Base-by-base conservation (phyloP, 257 asterid genomes). In the Lycium barbarum region DNA sequence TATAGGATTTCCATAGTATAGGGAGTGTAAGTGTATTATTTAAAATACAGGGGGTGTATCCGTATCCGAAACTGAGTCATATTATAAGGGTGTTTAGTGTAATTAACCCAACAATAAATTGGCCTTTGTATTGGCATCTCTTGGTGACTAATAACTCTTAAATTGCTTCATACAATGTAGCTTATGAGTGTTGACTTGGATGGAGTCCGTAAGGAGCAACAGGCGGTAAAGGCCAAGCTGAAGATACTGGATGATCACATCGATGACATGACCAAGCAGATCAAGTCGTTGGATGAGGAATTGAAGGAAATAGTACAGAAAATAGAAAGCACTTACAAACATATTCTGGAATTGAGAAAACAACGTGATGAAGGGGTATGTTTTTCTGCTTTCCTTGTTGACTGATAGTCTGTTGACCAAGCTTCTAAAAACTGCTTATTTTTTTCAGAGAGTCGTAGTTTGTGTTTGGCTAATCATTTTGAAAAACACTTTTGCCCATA, bases 331-430 rank as follows among this genome's bases (percentile, higher is more conserved):
- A 88, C 90, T 86, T 90, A 82, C 15, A 92, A 91, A 83, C 87
- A 53, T 71, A 88, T 93, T 43, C 87, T 83, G 57, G 95, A 89
- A 54, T 81, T 95, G 87, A 92, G 97, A 86, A 92, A 91, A 83
- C 93, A 90, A 78, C 94, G 93, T 9, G 97, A 93, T 49, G 93
- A 91, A 82, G 97, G 90, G 95, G 98, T 95, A 92, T 71, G 91
- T 49, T 71, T 20, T 22, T 33, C 53, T 11, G 36, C 15, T 12
- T 68, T 62, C 20, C 15, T 62, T 84, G 4, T 40, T 3, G 4
- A 40, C 45, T 0, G 45, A 40, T 40, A 40, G 45, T 40, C 45
- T 55, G 65, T 58, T 18, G 65, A 17, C 10, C 45, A 40, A 40
- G 6, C 6, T 40, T 40, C 6, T 40, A 4, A 40, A 40, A 40